Percentiles rank a stretch among this genome's conserved stretches.
Evolutionary conservation across 345 rosid species (phyloP).

Genomic region (Citrus maxima): DNA sequence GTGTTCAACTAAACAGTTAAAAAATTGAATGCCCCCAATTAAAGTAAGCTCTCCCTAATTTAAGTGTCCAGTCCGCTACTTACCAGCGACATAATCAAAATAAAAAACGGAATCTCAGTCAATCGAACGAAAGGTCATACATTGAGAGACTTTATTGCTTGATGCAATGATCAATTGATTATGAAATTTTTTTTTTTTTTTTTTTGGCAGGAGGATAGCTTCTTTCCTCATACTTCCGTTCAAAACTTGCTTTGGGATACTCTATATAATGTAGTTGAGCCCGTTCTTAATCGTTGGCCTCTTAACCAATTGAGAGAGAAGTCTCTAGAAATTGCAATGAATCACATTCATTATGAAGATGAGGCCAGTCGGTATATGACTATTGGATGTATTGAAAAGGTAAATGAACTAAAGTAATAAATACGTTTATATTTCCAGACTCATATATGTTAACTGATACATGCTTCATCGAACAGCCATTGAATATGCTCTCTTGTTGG

Average conservation of each 20-base stretch:
- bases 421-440: not conserved
- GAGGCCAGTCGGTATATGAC: constrained; percentile 39
- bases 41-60: too few relatives aligned
- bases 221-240: constrained; percentile 37
- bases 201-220: constrained; percentile 38
- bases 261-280: constrained; percentile 31
- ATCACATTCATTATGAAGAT: constrained; percentile 44
- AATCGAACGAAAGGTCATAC: too few relatives aligned
- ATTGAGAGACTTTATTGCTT: not conserved
- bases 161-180: not conserved
- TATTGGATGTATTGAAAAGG: constrained; percentile 44
- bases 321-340: constrained; percentile 34
- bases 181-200: not conserved
- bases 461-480: constrained; percentile 7
- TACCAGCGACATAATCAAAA: too few relatives aligned
- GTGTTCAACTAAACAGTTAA: too few relatives aligned
- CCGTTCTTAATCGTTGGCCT: constrained; percentile 45
- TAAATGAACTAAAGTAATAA: not conserved
- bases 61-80: too few relatives aligned
- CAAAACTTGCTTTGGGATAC: constrained; percentile 44
- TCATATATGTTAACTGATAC: not conserved
- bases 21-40: too few relatives aligned
- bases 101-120: too few relatives aligned
- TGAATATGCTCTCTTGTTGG: constrained; percentile 70
- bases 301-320: constrained; percentile 28